Base-by-base conservation (phyloP, 345 rosid genomes). In the Linum tenue region DNA sequence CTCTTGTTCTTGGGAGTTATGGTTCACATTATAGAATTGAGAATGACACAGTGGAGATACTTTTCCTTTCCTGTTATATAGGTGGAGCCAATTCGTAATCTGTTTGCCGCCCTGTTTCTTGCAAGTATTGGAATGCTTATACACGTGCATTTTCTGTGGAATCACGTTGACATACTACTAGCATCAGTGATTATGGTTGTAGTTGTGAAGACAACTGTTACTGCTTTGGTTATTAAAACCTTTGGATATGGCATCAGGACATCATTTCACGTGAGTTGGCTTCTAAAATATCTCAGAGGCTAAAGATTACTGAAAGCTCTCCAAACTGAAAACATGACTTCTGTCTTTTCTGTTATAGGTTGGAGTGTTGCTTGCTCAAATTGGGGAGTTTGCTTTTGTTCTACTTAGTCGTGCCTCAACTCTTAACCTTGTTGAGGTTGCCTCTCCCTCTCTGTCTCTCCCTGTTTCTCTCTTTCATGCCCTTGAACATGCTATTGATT, bases 121-220 rank as follows among this genome's bases (percentile, higher is more conserved):
- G 90, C 99, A 41, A 89, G 99, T 75, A 94, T 94, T 22, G 99
- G 99, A 70, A 94, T 94, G 99, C 96, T 94, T 56, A 94, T 94
- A 77, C 80, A 94, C 60, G 97, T 94, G 16, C 97, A 87, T 63
- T 94, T 94, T 78, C 81, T 94, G n/a, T 91, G 99, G 99, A 91
- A 82, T 80, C 99, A 94, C 68, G 91, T 88, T 73, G 99, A 95
- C 78, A 95, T 95, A 79, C 83, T 95, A 79, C 79, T 95, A 37
- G 99, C 95, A 39, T 86, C 99, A 40, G 96, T 95, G 77, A 84
- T 95, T 82, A 76, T 91, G 76, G 99, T 91, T 48, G 76, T 91
- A 59, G 86, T 95, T 70, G 82, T 91, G 40, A 95, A 95, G 85
- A 95, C 99, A 41, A 77, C 90, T 63, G 82, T 95, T 72, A 86